phyloP scores from a whole-genome alignment of 495 filamentous ascomycete genomes.

The Daldinia decipiens region DNA sequence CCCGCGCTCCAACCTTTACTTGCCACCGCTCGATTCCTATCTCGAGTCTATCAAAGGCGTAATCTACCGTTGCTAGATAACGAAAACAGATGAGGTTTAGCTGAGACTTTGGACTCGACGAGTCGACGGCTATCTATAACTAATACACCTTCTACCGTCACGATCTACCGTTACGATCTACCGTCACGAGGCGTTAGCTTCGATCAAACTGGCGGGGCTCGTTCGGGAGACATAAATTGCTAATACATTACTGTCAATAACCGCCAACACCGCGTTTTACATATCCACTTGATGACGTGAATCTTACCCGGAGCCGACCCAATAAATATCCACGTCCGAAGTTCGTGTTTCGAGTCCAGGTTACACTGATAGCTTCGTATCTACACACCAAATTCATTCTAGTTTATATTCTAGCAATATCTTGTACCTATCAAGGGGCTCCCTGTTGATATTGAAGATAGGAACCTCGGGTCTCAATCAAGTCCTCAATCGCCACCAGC shows the following conservation, averaged over 20 bases:
- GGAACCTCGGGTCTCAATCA: neutral
- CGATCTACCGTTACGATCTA: no score
- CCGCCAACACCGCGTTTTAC: conserved; percentile 11
- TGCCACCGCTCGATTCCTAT: conserved; percentile 28
- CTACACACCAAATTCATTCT: conserved; percentile 7
- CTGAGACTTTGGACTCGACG: conserved; percentile 8
- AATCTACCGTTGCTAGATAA: conserved; percentile 29
- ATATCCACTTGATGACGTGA: conserved; percentile 33
- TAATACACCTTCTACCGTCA: conserved; percentile 4
- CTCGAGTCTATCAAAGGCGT: conserved; percentile 14
- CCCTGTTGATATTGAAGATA: conserved; percentile 12
- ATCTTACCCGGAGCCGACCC: conserved; percentile 29
- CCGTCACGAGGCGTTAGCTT: conserved; percentile 7
- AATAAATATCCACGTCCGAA: conserved; percentile 25
- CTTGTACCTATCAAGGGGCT: conserved; percentile 4
- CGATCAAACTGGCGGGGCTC: conserved; percentile 28
- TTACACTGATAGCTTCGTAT: conserved; percentile 10
- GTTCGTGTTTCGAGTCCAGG: conserved; percentile 6
- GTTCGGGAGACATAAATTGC: conserved; percentile 29
- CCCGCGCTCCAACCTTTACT: neutral
- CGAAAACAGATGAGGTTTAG: conserved; percentile 19
- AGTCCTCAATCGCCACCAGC: neutral
- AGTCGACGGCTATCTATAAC: neutral
- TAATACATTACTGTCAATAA: conserved; percentile 6
- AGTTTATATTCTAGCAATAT: conserved; percentile 4